Evolutionary conservation across 2,329 filamentous ascomycete species (phyloP).

Genomic region (Epichloe coenophiala): DNA sequence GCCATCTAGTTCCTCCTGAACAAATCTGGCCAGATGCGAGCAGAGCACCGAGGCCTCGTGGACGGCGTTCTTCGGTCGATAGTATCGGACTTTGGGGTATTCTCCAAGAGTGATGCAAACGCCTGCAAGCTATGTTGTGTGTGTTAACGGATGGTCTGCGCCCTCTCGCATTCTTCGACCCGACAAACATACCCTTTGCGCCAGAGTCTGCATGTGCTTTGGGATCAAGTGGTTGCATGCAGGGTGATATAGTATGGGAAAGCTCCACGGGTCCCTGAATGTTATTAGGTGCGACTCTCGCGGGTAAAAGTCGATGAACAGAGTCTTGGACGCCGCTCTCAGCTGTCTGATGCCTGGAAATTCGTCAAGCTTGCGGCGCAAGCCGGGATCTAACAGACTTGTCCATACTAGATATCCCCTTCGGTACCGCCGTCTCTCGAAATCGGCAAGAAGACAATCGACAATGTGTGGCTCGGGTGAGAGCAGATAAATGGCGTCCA

Average conservation of each 20-base stretch:
- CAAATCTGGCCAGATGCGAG: slow-evolving; percentile 75
- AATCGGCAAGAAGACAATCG: slow-evolving; percentile 86
- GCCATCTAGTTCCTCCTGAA: slow-evolving; percentile 81
- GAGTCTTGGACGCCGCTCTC: slow-evolving; percentile 66
- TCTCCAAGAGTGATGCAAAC: slow-evolving; percentile 88
- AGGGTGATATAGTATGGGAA: slow-evolving; percentile 83
- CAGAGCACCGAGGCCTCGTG: slow-evolving; percentile 86
- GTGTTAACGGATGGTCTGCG: neutral
- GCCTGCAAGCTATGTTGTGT: slow-evolving; percentile 26
- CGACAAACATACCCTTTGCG: slow-evolving; percentile 59
- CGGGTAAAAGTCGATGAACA: slow-evolving; percentile 82
- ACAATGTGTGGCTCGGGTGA: slow-evolving; percentile 78
- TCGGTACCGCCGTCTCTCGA: slow-evolving; percentile 71
- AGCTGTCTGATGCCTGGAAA: slow-evolving; percentile 55
- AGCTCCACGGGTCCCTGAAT: slow-evolving; percentile 91
- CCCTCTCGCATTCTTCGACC: neutral
- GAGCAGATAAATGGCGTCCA: slow-evolving; percentile 90
- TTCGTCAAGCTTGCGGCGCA: slow-evolving; percentile 62
- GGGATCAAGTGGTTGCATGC: slow-evolving; percentile 74
- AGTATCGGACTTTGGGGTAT: slow-evolving; percentile 87
- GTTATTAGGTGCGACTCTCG: slow-evolving; percentile 84
- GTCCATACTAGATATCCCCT: slow-evolving; percentile 79
- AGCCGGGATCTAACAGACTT: slow-evolving; percentile 51
- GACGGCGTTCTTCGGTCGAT: slow-evolving; percentile 56
- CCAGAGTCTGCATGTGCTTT: slow-evolving; percentile 69